These are phyloP conservation scores for Chlorella vulgaris DNA, from an alignment of 139 green algal species.

Conservation along the genomic window DNA sequence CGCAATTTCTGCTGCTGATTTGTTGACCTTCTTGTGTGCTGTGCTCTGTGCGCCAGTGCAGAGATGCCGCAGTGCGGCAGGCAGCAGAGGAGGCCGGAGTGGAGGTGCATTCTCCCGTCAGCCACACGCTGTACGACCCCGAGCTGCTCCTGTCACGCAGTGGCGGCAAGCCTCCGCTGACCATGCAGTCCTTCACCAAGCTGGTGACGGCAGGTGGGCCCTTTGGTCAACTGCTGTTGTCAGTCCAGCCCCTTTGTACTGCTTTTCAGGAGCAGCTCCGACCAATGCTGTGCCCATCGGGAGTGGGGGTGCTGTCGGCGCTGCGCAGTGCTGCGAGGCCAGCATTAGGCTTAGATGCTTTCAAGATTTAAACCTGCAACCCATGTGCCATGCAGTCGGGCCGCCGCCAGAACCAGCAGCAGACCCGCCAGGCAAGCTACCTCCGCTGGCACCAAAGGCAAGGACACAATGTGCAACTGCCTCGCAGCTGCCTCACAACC, in stretches of 20 bases:
- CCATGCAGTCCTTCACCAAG: constrained; percentile 76
- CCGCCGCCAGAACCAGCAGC: constrained; percentile 44
- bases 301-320: no score
- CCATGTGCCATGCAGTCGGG: constrained; percentile 65
- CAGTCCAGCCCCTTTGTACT: not conserved
- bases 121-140: constrained; percentile 88
- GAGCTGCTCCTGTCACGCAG: constrained; percentile 57
- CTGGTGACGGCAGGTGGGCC: constrained; percentile 52
- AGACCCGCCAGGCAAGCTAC: constrained; percentile 57
- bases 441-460: constrained; percentile 32
- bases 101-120: constrained; percentile 57
- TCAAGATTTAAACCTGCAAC: constrained; percentile 69
- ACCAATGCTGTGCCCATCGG: constrained; percentile 39
- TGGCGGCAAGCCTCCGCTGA: constrained; percentile 64
- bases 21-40: no score
- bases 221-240: not conserved
- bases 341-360: no score
- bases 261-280: not conserved
- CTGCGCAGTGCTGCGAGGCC: no score
- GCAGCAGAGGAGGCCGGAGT: constrained; percentile 61
- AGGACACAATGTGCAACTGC: not conserved
- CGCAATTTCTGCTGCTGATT: not conserved
- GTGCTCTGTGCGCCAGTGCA: no score
- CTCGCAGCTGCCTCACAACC: no score
- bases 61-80: constrained; percentile 54